Evolutionary conservation across 495 filamentous ascomycete species (phyloP).

Genomic region (Penicillium mononematosum): DNA sequence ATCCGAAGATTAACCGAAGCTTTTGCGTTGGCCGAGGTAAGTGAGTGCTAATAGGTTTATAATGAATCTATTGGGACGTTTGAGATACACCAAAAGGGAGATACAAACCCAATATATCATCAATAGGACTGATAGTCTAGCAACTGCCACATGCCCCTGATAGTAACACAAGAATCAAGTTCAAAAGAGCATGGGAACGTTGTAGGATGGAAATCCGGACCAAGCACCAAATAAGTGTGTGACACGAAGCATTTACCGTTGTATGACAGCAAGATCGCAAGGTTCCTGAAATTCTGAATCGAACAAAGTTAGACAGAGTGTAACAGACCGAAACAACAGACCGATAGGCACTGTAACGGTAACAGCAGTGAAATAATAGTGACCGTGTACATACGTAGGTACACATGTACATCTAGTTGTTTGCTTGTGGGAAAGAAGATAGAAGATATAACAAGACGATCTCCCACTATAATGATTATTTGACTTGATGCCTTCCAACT

Average conservation of each 20-base stretch:
- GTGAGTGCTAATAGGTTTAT: background rate
- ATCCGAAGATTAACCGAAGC: background rate
- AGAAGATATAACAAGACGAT: background rate
- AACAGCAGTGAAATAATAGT: conserved; percentile 6
- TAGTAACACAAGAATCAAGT: background rate
- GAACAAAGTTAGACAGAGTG: conserved; percentile 14
- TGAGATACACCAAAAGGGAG: background rate
- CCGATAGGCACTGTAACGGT: conserved; percentile 23
- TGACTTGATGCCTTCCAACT: background rate
- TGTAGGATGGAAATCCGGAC: background rate
- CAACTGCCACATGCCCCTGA: background rate
- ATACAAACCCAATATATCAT: background rate
- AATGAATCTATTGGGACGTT: background rate
- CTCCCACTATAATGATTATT: background rate
- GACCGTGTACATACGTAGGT: conserved; percentile 2
- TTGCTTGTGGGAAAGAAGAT: conserved; percentile 4
- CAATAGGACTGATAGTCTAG: background rate
- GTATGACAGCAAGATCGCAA: conserved; percentile 7
- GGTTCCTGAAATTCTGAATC: background rate
- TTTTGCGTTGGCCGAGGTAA: background rate
- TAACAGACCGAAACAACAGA: conserved; percentile 4
- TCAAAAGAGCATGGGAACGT: background rate
- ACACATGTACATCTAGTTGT: conserved; percentile 3
- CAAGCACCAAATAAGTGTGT: conserved; percentile 1
- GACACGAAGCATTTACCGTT: background rate